Percentiles rank a stretch among this genome's conserved stretches.
phyloP scores from a whole-genome alignment of 2,329 filamentous ascomycete genomes.

The Talaromyces sp. region DNA sequence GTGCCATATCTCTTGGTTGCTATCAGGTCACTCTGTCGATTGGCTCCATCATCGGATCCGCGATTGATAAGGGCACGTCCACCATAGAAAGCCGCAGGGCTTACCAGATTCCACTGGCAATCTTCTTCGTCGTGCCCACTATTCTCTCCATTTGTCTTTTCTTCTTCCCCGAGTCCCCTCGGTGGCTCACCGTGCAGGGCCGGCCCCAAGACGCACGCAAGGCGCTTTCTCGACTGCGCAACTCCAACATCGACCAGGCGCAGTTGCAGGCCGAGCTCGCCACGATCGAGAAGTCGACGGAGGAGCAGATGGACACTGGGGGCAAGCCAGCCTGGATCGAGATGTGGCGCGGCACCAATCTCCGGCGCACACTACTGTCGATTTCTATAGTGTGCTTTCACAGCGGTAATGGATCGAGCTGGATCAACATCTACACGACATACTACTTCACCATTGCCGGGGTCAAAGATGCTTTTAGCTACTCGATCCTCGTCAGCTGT shows the following conservation, averaged over 20 bases:
- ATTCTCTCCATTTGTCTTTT: conserved; percentile 11
- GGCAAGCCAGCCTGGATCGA: background rate
- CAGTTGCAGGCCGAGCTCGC: conserved; percentile 16
- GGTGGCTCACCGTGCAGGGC: conserved; percentile 18
- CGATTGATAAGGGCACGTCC: conserved; percentile 15
- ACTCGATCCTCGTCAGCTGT: conserved; percentile 2
- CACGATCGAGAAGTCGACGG: conserved; percentile 14
- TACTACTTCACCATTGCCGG: conserved; percentile 2
- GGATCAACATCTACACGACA: conserved; percentile 5
- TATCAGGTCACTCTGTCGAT: conserved; percentile 4
- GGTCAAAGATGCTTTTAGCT: conserved; percentile 1
- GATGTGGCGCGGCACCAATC: conserved; percentile 4
- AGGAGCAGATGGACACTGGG: background rate
- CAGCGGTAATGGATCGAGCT: conserved; percentile 1
- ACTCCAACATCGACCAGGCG: conserved; percentile 12
- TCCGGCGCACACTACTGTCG: conserved; percentile 1
- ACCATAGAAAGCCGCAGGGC: conserved; percentile 6
- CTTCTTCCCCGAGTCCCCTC: conserved; percentile 15
- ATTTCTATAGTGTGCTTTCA: conserved; percentile 2
- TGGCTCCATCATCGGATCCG: conserved; percentile 3
- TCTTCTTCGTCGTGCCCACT: conserved; percentile 14
- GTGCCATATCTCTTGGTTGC: background rate
- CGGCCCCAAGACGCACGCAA: conserved; percentile 15
- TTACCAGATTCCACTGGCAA: conserved; percentile 16
- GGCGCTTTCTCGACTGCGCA: conserved; percentile 13